Base-by-base conservation (phyloP, 805 yeast species). In the Sugiyamaella lignohabitans region DNA sequence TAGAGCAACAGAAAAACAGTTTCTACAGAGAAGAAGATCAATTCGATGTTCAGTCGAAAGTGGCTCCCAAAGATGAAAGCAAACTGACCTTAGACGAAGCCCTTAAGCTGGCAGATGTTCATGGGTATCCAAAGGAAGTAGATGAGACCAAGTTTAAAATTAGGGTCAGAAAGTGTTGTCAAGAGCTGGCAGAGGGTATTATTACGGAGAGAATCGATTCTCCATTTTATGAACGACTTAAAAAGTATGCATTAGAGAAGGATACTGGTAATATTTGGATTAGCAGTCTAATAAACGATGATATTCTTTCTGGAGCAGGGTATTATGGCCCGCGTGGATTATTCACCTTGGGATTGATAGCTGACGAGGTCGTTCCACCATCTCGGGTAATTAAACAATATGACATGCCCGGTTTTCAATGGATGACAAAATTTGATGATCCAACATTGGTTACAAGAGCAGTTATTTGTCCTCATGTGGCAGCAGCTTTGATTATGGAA, bases 391-490 rank as follows among this genome's bases (percentile, higher is more conserved):
- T 27, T 8, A 14, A 8, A 27, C 14, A 8, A 27, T 27, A 27
- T 27, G 14, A 27, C 8, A 14, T 27, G 8, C 32, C 32, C 14
- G 32, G 14, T 27, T 8, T 8, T 27, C 8, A 27, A 14, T 35
- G 16, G 38, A 35, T 35, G 38, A n/a, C 16, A 14, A 35, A 35
- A 8, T 35, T n/a, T 17, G 38, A 35, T 35, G 38, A n/a, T 35
- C 38, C 16, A 35, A 17, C 38, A 8, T 5, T 35, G 6, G 38
- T 35, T 27, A n/a, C n/a, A n/a, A 27, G 32, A 27, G 32, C 32
- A 27, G 32, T 27, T 27, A 27, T 27, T 8, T 8, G 32, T 27
- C 32, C 32, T 27, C 32, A 27, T 27, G 14, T 27, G 8, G 14
- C 14, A 8, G 14, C 32, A 8, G 11, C 8, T 27, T 14, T 27